Evolutionary conservation across 805 yeast genomes (phyloP), one percentile per base, ranked within the genome.

Genomic region (Candida methanosorbosa): DNA sequence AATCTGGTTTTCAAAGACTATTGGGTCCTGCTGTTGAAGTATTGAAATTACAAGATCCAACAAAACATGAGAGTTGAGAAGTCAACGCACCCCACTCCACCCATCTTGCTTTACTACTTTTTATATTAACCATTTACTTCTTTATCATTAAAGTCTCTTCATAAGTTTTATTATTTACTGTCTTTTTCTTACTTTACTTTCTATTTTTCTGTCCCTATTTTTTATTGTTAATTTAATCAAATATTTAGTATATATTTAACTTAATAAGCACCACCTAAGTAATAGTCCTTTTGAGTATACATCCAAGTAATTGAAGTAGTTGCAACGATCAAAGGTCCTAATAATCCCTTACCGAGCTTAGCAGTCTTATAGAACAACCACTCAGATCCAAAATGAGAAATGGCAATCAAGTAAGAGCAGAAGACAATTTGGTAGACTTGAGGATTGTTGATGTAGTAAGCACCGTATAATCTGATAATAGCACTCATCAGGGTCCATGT

Each of bases 401-500:
- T 75, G 3, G 98, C 98, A 42, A 92, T 75, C 29, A 74, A 59
- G 53, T 82, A 92, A 9, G 94, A 79, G 57, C 81, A 79, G 46
- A 84, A 72, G 15, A 88, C 81, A 44, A 92, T 65, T 46, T 82
- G 77, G 58, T 75, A 92, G 35, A 88, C 75, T 44, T 78, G 81
- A 18, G 75, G 75, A 46, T 78, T 77, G 36, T 66, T 64, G 38
- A 83, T 64, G 52, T 82, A 65, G 59, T 81, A 82, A 12, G 97
- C 94, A 37, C 94, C 95, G 56, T 83, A 86, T 43, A 79, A 69
- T 53, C 98, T 75, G 32, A 92, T 79, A 21, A 90, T 66, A 2
- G 95, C 74, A 3, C 95, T 78, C 46, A 88, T 70, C 27, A 88
- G 65, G 0, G 98, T 92, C 98, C 98, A 92, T 1, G 98, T 92